A percentile compares a stretch with the other conserved stretches of the same genome.
Conservation (phyloP, 1,284 basidiomycete species). For the Heliocybe sulcata region DNA sequence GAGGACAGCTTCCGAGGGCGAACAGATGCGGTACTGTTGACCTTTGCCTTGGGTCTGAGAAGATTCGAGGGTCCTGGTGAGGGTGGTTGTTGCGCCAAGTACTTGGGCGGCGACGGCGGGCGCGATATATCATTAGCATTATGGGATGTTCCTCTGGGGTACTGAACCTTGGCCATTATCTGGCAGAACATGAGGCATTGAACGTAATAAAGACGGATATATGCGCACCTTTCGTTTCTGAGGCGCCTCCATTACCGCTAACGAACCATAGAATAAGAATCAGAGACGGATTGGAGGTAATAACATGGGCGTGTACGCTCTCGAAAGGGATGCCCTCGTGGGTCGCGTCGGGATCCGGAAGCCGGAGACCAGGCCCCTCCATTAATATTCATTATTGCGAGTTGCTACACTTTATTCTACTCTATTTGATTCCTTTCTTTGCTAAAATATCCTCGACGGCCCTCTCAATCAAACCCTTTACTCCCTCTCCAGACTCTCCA, state of each 20-base stretch:
- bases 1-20: constrained; percentile 31
- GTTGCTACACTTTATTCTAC: background rate
- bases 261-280: background rate
- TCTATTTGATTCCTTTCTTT: constrained; percentile 18
- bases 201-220: background rate
- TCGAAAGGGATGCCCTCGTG: background rate
- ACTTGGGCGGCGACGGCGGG: constrained; percentile 46
- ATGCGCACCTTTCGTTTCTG: constrained; percentile 1
- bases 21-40: constrained; percentile 46
- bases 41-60: constrained; percentile 50
- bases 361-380: background rate
- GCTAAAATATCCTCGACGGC: constrained; percentile 63
- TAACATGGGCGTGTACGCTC: background rate
- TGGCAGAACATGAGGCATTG: constrained; percentile 12
- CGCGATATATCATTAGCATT: constrained; percentile 23
- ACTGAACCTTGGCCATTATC: constrained; percentile 34
- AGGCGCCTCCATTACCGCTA: background rate
- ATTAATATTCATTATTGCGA: background rate
- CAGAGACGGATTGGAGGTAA: background rate
- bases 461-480: constrained; percentile 61
- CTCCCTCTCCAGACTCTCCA: constrained; percentile 44
- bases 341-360: background rate
- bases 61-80: constrained; percentile 21
- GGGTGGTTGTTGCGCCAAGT: constrained; percentile 20
- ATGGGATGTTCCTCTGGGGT: constrained; percentile 23